Conservation (phyloP, 805 yeast species). For the Danielia oregonensis region DNA sequence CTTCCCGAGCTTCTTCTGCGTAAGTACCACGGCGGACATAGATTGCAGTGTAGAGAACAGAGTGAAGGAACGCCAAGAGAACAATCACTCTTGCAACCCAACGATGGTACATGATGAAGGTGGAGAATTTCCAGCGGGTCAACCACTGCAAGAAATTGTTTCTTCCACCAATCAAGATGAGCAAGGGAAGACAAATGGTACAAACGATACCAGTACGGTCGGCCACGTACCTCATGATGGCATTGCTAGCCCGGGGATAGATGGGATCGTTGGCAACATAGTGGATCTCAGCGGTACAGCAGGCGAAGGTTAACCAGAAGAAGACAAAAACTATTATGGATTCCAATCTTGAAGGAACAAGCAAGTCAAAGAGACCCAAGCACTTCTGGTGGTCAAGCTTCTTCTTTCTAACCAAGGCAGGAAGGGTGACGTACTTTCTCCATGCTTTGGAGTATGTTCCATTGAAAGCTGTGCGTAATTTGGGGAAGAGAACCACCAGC, state of each 20-base stretch:
- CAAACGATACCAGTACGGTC: constrained; percentile 15
- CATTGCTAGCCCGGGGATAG: constrained; percentile 1
- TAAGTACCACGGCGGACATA: constrained; percentile 4
- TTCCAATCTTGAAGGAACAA: constrained; percentile 30
- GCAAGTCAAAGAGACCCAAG: constrained; percentile 16
- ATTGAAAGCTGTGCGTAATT: constrained; percentile 22
- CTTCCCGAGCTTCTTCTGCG: constrained; percentile 4
- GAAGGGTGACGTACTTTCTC: constrained; percentile 26
- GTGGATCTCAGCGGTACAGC: constrained; percentile 8
- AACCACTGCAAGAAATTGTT: constrained; percentile 16
- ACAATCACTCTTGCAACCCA: constrained; percentile 15
- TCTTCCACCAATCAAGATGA: constrained; percentile 15
- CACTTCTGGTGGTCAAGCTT: constrained; percentile 7
- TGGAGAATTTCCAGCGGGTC: constrained; percentile 15
- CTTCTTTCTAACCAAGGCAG: constrained; percentile 22
- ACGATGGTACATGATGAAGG: constrained; percentile 12
- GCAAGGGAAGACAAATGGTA: constrained; percentile 9
- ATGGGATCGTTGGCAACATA: constrained; percentile 8
- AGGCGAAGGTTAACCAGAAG: constrained; percentile 10
- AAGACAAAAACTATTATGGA: constrained; percentile 19
- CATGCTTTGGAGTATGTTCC: constrained; percentile 24
- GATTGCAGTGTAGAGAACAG: constrained; percentile 6
- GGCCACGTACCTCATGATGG: constrained; percentile 12
- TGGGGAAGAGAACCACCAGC: constrained; percentile 37
- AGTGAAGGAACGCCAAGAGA: constrained; percentile 12